Percentiles rank a stretch among this genome's conserved stretches.
These are phyloP conservation scores for Akanthomyces uredinophilus DNA, from an alignment of 2,329 filamentous ascomycete genomes.

Conservation along the genomic window DNA sequence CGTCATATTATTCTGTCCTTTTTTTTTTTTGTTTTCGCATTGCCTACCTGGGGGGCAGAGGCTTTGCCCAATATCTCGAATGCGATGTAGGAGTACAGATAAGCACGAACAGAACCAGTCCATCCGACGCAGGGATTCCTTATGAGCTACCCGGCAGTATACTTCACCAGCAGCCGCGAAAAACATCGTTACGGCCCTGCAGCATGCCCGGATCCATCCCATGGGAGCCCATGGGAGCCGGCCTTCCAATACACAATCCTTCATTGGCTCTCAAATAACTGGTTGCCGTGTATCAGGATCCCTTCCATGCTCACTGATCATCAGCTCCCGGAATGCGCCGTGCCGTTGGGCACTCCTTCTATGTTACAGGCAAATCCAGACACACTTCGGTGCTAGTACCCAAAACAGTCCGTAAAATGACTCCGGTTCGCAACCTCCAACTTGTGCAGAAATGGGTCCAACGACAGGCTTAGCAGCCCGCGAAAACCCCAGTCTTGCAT, in stretches of 20 bases:
- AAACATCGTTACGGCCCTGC: not conserved
- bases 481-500: not conserved
- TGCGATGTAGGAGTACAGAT: no score
- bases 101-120: no score
- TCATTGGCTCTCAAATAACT: no score
- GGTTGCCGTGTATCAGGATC: no score
- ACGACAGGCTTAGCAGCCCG: not conserved
- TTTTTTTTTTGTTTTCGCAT: not conserved
- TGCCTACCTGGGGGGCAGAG: no score
- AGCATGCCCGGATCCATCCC: no score
- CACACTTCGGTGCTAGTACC: not conserved
- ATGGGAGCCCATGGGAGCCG: no score
- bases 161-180: not conserved
- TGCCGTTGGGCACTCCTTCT: not conserved
- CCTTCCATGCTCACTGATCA: no score
- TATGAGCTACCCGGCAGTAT: no score
- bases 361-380: not conserved
- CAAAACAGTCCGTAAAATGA: not conserved
- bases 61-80: no score
- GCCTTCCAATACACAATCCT: no score
- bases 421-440: not conserved
- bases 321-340: not conserved
- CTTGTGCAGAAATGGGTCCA: not conserved
- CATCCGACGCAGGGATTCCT: no score
- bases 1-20: not conserved